Conservation (phyloP, 2,329 filamentous ascomycete species). For the Diplodia mutila region DNA sequence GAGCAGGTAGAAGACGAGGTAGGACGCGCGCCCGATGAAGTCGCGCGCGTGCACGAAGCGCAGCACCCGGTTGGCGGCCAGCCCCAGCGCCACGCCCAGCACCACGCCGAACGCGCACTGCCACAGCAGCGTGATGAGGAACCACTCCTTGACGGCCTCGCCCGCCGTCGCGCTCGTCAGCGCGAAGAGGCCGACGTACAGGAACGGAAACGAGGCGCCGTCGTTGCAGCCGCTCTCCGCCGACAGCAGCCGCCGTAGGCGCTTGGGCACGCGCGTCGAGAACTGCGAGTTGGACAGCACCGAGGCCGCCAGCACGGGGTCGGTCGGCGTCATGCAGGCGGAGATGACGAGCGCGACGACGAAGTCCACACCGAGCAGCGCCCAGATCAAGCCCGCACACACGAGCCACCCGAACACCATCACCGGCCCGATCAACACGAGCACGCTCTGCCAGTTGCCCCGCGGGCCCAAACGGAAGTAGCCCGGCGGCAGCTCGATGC, state of each 20-base stretch:
- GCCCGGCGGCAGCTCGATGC: slow-evolving; percentile 44
- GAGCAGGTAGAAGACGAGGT: slow-evolving; percentile 61
- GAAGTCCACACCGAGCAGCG: slow-evolving; percentile 52
- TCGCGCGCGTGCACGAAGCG: slow-evolving; percentile 50
- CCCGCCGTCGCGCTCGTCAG: slow-evolving; percentile 45
- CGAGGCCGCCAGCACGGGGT: slow-evolving; percentile 59
- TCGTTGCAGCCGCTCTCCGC: slow-evolving; percentile 63
- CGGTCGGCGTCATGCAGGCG: slow-evolving; percentile 61
- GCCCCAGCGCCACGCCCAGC: slow-evolving; percentile 54
- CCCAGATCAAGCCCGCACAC: slow-evolving; percentile 51
- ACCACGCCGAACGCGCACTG: slow-evolving; percentile 56
- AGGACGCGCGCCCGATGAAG: slow-evolving; percentile 55
- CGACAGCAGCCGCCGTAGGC: slow-evolving; percentile 56
- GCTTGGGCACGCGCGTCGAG: slow-evolving; percentile 55
- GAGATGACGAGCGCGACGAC: slow-evolving; percentile 55
- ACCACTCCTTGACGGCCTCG: slow-evolving; percentile 54
- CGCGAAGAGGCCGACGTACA: slow-evolving; percentile 57
- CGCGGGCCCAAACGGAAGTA: slow-evolving; percentile 45
- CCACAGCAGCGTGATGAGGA: slow-evolving; percentile 59
- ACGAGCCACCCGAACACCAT: slow-evolving; percentile 56
- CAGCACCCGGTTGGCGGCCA: slow-evolving; percentile 52
- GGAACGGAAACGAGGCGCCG: slow-evolving; percentile 59
- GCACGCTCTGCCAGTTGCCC: slow-evolving; percentile 55
- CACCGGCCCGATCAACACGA: slow-evolving; percentile 55
- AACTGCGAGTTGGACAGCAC: slow-evolving; percentile 60